Percentiles rank a stretch among this genome's conserved stretches.
phyloP scores from a whole-genome alignment of 805 yeast genomes.

The Myxozyma udenii region DNA sequence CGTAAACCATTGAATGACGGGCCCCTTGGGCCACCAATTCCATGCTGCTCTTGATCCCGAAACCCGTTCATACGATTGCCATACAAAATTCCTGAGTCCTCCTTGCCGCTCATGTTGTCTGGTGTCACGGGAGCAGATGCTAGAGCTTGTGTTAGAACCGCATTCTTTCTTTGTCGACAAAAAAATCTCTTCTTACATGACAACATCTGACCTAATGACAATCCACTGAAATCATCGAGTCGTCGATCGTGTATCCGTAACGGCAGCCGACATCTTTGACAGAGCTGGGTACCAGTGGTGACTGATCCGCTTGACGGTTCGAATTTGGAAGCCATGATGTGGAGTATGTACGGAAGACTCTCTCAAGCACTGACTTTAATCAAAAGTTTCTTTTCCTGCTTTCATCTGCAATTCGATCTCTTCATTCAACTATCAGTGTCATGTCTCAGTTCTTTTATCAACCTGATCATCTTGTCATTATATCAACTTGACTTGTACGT shows the following conservation, averaged over 20 bases:
- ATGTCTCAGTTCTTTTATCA: too few species aligned
- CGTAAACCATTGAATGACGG: background rate
- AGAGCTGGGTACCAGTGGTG: background rate
- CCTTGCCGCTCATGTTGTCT: background rate
- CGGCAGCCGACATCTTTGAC: constrained; percentile 30
- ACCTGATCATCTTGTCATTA: too few species aligned
- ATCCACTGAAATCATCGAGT: constrained; percentile 11
- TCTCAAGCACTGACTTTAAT: too few species aligned
- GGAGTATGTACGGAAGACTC: too few species aligned
- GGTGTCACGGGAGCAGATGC: constrained; percentile 10
- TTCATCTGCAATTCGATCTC: too few species aligned
- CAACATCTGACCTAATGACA: constrained; percentile 14
- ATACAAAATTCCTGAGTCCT: background rate
- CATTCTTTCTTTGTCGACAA: background rate
- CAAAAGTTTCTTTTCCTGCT: too few species aligned
- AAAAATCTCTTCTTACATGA: constrained; percentile 10
- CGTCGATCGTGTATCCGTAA: constrained; percentile 21
- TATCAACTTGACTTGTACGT: too few species aligned
- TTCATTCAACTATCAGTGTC: too few species aligned
- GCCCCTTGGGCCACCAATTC: constrained; percentile 9
- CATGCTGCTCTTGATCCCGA: constrained; percentile 7
- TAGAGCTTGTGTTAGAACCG: background rate
- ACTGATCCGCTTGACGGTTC: background rate
- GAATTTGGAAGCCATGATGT: background rate
- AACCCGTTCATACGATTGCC: background rate